Evolutionary conservation across 306 rosid genomes (phyloP), one percentile per base, ranked within the genome.

Genomic region (Senna siamea): DNA sequence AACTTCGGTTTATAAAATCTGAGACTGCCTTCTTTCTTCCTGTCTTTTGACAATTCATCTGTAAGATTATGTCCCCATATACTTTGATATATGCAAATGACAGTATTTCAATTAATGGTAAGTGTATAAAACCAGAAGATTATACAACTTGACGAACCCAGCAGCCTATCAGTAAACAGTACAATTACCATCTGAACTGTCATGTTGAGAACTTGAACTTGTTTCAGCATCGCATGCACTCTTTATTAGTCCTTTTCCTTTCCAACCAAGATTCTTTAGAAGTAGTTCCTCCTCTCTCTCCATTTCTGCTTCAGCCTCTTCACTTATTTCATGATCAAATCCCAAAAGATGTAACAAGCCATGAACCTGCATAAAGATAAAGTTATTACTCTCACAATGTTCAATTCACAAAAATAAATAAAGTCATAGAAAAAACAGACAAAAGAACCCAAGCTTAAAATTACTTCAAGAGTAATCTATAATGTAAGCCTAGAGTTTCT

Each of bases 291-390:
- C 97, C 82, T 89, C 96, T 77, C 79, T 83, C 83, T 93, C 97
- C 98, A 93, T 89, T 83, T 93, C 97, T 52, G 60, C 74, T 85
- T 91, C 96, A 76, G 97, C 94, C 72, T 89, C 89, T 78, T 91
- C 89, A 17, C 94, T 89, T 72, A 88, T 57, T 87, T 91, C 97
- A 84, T 88, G 98, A 82, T 88, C 97, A 85, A 89, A 93, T 69
- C 96, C 96, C 81, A 91, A 70, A 74, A 91, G 92, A 91, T 93
- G 97, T 85, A 93, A 84, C 82, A 93, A 78, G 32, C 98, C 98
- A 85, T 89, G 98, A 77, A 93, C 83, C 97, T 91, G 77, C 74
- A 75, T 50, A 58, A 41, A 34, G 3, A 69, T 77, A 46, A 76
- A 47, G 65, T 61, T 46, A 75, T 57, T 44, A 78, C 26, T 15